Base-by-base conservation (phyloP, 2,329 filamentous ascomycete species). In the Beauveria rudraprayagi region DNA sequence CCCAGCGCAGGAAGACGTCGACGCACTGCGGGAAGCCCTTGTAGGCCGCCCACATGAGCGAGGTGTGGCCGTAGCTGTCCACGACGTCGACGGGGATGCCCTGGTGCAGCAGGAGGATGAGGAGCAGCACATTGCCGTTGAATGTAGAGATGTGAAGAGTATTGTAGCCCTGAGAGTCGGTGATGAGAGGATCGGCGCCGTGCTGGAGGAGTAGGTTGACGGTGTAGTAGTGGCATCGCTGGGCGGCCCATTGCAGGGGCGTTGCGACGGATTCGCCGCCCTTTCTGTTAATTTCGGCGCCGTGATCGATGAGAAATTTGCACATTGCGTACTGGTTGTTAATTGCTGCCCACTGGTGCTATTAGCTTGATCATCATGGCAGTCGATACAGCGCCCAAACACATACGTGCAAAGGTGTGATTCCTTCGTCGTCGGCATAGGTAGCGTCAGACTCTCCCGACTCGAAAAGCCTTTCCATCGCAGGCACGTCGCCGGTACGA, bases 271-370 rank as follows among this genome's bases (percentile, higher is more conserved):
- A 96, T 71, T 97, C 93, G 73, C 94, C 94, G 73, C 95, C 94
- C 75, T 95, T 96, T 65, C 87, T 88, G 76, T 99, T 97, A 69
- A 97, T 89, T 71, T 96, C 89, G 70, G 92, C 94, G 70, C 92
- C 92, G 65, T 79, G 76, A 55, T 84, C 90, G 71, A 99, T 84
- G 50, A 99, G 86, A 75, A 95, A 97, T 74, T 94, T 93, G 83
- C 93, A 97, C 80, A 97, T 92, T 66, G 91, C 90, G 77, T 93
- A 95, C 73, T 97, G 94, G 71, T 97, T 97, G 78, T 99, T 99
- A 74, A 99, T 97, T 43, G 95, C 91, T 52, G 94, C 94, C 94
- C 94, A 99, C 91, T 99, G 58, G 67, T 10, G 56, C 16, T 50
- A 63, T 67, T 60, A 68, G 67, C 52, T 48, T 43, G 4, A 16